These are phyloP conservation scores for Santalum album DNA, from an alignment of 164 flowering plant genomes.

Conservation along the genomic window DNA sequence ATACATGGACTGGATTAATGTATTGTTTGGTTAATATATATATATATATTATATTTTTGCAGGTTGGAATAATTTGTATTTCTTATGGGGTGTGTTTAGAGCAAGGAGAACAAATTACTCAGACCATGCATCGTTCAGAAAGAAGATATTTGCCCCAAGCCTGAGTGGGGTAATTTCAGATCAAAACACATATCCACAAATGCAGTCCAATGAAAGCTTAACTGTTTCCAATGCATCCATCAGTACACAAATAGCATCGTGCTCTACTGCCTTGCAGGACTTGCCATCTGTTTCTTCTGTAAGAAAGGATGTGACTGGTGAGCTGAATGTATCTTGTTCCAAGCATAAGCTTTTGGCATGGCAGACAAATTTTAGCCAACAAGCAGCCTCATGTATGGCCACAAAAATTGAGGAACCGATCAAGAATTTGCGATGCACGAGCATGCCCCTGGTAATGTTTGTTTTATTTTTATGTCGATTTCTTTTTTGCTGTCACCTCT, in stretches of 20 bases:
- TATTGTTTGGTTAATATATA: no score
- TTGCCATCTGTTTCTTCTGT: slow-evolving; percentile 2
- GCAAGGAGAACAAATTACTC: background rate
- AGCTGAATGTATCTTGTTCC: background rate
- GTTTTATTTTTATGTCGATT: no score
- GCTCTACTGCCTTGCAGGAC: no score
- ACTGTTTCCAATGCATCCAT: no score
- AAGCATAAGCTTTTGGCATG: background rate
- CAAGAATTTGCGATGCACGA: background rate
- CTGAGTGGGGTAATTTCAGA: background rate
- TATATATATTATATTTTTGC: background rate
- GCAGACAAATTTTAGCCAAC: background rate
- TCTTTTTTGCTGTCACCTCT: no score
- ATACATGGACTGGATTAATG: no score
- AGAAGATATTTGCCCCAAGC: background rate
- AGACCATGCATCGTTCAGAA: background rate
- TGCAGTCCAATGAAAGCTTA: no score
- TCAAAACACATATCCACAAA: background rate
- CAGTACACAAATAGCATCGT: no score
- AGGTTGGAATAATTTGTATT: slow-evolving; percentile 5
- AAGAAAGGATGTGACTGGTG: background rate
- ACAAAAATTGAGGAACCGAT: background rate
- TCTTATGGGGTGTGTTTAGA: slow-evolving; percentile 6
- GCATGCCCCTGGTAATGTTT: background rate
- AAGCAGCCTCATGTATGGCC: background rate